Evolutionary conservation across 2,329 filamentous ascomycete genomes (phyloP).

Genomic region (Calonectria hawksworthii): DNA sequence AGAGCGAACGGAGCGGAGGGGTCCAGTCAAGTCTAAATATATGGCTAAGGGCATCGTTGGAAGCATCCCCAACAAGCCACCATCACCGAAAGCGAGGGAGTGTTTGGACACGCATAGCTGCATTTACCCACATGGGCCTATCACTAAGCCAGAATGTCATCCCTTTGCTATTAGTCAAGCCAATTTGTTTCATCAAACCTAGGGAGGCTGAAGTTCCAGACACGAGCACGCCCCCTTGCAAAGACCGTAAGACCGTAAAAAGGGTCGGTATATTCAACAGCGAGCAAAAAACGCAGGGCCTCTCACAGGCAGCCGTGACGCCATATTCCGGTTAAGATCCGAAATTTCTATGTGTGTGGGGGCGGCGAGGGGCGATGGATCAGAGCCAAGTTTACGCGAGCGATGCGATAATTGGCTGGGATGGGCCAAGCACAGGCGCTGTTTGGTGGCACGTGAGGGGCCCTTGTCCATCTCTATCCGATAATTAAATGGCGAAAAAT

Average conservation of each 20-base stretch:
- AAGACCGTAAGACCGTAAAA: too few species aligned
- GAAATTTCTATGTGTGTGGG: not conserved
- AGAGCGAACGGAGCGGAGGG: not conserved
- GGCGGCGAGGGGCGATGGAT: not conserved
- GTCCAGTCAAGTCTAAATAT: not conserved
- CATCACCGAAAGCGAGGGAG: not conserved
- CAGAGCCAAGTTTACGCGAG: not conserved
- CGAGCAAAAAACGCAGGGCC: too few species aligned
- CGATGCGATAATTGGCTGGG: not conserved
- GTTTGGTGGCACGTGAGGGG: not conserved
- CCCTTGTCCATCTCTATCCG: not conserved
- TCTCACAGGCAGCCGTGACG: not conserved
- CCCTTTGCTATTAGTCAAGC: not conserved
- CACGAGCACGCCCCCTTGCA: not conserved
- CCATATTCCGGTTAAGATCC: not conserved
- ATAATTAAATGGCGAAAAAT: not conserved
- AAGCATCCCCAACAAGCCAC: not conserved
- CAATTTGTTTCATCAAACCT: not conserved
- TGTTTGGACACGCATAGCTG: not conserved
- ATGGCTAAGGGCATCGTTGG: not conserved
- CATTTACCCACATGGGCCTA: not conserved
- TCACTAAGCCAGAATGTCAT: not conserved
- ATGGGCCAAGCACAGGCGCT: not conserved
- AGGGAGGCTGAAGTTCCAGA: not conserved
- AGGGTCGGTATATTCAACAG: not conserved